Evolutionary conservation across 2,329 filamentous ascomycete genomes (phyloP).

Genomic region (Aureobasidium sp.): DNA sequence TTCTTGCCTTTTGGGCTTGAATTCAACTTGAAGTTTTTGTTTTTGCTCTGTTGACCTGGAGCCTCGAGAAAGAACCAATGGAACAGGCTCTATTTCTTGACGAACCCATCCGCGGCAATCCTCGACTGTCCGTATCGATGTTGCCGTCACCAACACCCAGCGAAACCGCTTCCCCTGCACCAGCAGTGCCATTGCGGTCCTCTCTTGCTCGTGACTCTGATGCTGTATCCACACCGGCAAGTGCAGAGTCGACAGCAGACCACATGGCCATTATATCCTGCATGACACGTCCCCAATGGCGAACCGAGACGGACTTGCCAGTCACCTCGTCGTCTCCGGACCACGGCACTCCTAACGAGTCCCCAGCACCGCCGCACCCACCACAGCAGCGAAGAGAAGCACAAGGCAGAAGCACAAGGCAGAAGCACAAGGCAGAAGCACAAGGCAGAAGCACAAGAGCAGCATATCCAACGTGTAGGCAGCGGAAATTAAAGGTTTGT

Average conservation of each 20-base stretch:
- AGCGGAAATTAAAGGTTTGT: not conserved
- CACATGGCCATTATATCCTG: not conserved
- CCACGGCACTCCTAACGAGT: not conserved
- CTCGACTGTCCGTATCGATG: not conserved
- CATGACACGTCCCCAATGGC: not conserved
- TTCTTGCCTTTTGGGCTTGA: too few species aligned
- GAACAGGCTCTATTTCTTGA: not conserved
- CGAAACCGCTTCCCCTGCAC: not conserved
- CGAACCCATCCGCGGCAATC: not conserved
- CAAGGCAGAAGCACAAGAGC: not conserved
- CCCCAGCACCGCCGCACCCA: not conserved
- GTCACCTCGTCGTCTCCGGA: not conserved
- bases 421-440: too few species aligned
- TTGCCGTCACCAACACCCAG: not conserved
- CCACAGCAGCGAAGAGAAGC: not conserved
- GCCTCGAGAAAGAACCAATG: not conserved
- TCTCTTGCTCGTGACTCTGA: too few species aligned
- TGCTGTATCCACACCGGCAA: too few species aligned
- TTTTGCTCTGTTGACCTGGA: not conserved
- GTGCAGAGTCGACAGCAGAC: not conserved
- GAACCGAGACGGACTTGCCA: not conserved
- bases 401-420: not conserved
- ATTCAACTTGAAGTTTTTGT: too few species aligned
- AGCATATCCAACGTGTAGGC: not conserved
- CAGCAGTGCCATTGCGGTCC: not conserved